Evolutionary conservation across 1,284 basidiomycete genomes (phyloP).

Genomic region (Cryptococcus maquisensis): DNA sequence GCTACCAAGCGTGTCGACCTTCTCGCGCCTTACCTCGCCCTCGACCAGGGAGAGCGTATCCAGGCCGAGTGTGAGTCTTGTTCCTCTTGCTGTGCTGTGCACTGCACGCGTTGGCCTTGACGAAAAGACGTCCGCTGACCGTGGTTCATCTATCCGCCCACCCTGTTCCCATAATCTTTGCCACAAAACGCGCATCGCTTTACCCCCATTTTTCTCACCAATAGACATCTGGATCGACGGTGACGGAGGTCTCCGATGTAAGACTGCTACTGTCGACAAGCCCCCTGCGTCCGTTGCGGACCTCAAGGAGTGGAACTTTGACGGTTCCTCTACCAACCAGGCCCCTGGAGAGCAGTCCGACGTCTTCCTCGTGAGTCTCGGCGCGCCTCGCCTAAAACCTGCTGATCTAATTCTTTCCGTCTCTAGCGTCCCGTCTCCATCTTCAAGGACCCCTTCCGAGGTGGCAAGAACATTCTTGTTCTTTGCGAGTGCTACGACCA

Average conservation of each 20-base stretch:
- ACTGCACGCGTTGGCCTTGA: too few species aligned
- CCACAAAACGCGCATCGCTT: background rate
- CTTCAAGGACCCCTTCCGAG: constrained; percentile 99
- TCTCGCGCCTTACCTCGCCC: constrained; percentile 76
- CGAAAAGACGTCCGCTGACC: background rate
- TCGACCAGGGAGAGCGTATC: constrained; percentile 78
- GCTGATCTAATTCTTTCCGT: background rate
- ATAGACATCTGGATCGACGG: constrained; percentile 94
- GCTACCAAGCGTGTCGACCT: constrained; percentile 70
- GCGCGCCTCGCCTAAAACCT: background rate
- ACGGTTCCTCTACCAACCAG: constrained; percentile 95
- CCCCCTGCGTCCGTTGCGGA: constrained; percentile 43
- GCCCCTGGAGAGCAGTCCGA: constrained; percentile 94
- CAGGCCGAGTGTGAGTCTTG: constrained; percentile 80
- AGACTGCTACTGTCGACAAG: constrained; percentile 64
- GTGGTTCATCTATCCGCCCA: background rate
- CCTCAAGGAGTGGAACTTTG: constrained; percentile 94
- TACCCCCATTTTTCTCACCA: constrained; percentile 7
- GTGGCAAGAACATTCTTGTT: constrained; percentile 95
- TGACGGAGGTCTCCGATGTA: constrained; percentile 83
- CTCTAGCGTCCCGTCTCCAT: constrained; percentile 80
- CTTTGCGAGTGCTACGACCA: constrained; percentile 98
- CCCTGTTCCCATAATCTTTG: background rate
- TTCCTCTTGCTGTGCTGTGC: too few species aligned
- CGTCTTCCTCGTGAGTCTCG: constrained; percentile 68